phyloP scores from a whole-genome alignment of 495 filamentous ascomycete species.

The Lasiosphaeris hirsuta region DNA sequence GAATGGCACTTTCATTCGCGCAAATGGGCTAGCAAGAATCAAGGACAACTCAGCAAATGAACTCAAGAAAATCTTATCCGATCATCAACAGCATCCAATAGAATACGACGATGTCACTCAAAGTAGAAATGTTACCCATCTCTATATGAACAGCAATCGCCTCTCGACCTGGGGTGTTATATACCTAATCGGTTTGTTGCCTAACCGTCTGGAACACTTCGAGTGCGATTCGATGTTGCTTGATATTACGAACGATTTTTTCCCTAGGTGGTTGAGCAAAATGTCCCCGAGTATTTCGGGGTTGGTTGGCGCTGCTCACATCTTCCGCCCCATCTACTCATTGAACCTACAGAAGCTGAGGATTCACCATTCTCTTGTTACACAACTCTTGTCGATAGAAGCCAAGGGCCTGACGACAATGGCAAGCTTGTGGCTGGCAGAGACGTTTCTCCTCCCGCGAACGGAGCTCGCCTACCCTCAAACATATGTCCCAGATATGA shows the following conservation, averaged over 20 bases:
- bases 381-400: constrained; percentile 35
- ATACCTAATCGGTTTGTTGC: constrained; percentile 28
- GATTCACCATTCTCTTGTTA: constrained; percentile 49
- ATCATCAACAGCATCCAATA: neutral
- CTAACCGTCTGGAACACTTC: constrained; percentile 40
- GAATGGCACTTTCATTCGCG: constrained; percentile 9
- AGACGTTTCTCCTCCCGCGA: constrained; percentile 33
- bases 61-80: constrained; percentile 29
- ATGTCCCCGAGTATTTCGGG: constrained; percentile 24
- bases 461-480: constrained; percentile 40
- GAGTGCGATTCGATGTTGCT: constrained; percentile 37
- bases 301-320: constrained; percentile 33
- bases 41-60: constrained; percentile 31
- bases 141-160: constrained; percentile 39
- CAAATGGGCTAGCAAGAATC: constrained; percentile 29
- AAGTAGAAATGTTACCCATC: constrained; percentile 33
- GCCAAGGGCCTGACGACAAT: constrained; percentile 20
- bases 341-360: constrained; percentile 42
- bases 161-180: constrained; percentile 31
- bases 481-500: constrained; percentile 42
- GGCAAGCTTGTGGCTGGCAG: constrained; percentile 33
- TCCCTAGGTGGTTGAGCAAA: constrained; percentile 11
- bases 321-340: constrained; percentile 44
- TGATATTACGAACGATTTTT: constrained; percentile 3
- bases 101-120: constrained; percentile 1